Evolutionary conservation across 2,329 filamentous ascomycete species (phyloP).

Genomic region (Stagonosporopsis chrysanthemi): DNA sequence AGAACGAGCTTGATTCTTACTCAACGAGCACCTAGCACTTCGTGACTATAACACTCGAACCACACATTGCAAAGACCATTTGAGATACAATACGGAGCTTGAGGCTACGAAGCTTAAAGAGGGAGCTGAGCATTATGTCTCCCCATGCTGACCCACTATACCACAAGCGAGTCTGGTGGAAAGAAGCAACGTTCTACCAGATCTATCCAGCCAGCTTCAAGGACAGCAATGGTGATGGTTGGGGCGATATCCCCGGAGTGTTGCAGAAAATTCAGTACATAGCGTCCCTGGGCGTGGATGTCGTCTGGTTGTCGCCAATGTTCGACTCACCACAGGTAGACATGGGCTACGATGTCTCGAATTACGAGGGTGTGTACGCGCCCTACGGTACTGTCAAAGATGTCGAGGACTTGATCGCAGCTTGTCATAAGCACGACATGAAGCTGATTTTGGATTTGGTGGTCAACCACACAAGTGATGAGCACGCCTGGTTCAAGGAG

Average conservation of each 20-base stretch:
- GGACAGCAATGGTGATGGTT: slow-evolving; percentile 65
- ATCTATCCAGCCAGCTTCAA: slow-evolving; percentile 57
- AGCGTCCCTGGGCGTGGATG: slow-evolving; percentile 64
- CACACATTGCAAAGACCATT: too few relatives aligned
- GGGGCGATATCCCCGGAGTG: slow-evolving; percentile 70
- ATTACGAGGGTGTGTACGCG: slow-evolving; percentile 71
- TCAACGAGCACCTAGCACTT: neutral
- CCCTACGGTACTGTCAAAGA: slow-evolving; percentile 73
- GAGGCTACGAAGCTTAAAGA: neutral
- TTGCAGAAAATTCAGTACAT: slow-evolving; percentile 67
- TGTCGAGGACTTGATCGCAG: slow-evolving; percentile 67
- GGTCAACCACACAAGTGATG: slow-evolving; percentile 77
- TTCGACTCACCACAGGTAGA: slow-evolving; percentile 70
- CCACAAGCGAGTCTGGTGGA: slow-evolving; percentile 54
- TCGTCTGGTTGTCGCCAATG: slow-evolving; percentile 73
- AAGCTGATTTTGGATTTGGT: slow-evolving; percentile 77
- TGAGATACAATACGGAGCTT: neutral
- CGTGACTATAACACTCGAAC: too few relatives aligned
- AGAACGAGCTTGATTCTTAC: too few relatives aligned
- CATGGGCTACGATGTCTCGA: slow-evolving; percentile 74
- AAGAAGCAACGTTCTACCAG: slow-evolving; percentile 55
- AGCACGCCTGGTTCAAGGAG: slow-evolving; percentile 75
- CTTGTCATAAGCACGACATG: slow-evolving; percentile 69
- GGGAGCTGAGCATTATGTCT: slow-evolving; percentile 26
- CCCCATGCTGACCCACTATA: slow-evolving; percentile 29